Evolutionary conservation across 371 early-diverging fungal species (phyloP).

Genomic region (Blakeslea trispora): DNA sequence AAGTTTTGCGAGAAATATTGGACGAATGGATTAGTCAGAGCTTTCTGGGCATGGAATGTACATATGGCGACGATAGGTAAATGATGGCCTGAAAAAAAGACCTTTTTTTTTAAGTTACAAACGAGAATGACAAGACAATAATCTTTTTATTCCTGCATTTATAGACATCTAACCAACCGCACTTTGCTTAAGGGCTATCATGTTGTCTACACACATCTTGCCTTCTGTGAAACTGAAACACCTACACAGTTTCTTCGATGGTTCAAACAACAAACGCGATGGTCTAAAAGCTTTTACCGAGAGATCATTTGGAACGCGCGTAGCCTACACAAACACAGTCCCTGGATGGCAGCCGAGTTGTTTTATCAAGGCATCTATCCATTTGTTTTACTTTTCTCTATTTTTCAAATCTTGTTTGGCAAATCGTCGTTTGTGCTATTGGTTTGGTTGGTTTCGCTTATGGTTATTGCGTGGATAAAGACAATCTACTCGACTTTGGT

Average conservation of each 20-base stretch:
- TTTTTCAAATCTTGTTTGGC: slow-evolving; percentile 45
- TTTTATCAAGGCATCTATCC: slow-evolving; percentile 68
- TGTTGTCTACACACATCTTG: slow-evolving; percentile 63
- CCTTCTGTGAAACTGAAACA: slow-evolving; percentile 68
- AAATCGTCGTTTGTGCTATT: slow-evolving; percentile 42
- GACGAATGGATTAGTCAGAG: slow-evolving; percentile 62
- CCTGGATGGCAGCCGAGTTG: slow-evolving; percentile 69
- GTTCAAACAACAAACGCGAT: slow-evolving; percentile 71
- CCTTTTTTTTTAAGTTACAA: no score
- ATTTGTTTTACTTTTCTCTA: slow-evolving; percentile 62
- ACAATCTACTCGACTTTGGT: slow-evolving; percentile 47
- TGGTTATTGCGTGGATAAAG: slow-evolving; percentile 51
- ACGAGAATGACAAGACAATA: background rate
- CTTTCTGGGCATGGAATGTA: slow-evolving; percentile 64
- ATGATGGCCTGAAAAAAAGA: no score
- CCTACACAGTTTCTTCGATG: slow-evolving; percentile 60
- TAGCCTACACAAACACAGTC: slow-evolving; percentile 60
- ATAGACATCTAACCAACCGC: slow-evolving; percentile 62
- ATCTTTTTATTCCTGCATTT: background rate
- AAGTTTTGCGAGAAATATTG: slow-evolving; percentile 54
- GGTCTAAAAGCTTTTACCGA: slow-evolving; percentile 72
- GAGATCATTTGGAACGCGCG: slow-evolving; percentile 60
- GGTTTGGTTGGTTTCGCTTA: slow-evolving; percentile 52
- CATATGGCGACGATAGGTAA: slow-evolving; percentile 69
- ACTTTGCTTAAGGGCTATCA: slow-evolving; percentile 54